phyloP scores from a whole-genome alignment of 306 rosid species.

The Lagenaria siceraria region DNA sequence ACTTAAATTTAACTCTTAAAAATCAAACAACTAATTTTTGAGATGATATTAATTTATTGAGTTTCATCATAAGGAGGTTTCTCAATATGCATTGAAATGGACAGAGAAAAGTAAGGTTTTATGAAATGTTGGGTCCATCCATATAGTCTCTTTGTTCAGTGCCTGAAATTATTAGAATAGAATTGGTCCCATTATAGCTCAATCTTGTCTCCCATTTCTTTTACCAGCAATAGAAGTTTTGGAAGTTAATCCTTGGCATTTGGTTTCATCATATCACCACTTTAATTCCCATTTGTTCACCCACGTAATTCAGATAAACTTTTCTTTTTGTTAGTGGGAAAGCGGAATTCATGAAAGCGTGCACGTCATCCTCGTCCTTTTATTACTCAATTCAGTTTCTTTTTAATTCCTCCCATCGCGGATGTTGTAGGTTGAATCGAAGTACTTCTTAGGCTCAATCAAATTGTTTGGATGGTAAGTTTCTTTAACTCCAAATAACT shows the following conservation, averaged over 20 bases:
- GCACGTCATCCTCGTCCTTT: neutral
- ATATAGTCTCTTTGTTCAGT: no score
- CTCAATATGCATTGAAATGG: neutral
- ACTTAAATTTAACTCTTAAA: no score
- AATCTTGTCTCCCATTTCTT: neutral
- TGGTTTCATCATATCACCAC: neutral
- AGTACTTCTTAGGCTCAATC: no score
- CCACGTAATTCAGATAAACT: neutral
- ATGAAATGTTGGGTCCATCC: neutral
- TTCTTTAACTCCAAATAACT: no score
- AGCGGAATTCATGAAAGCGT: neutral
- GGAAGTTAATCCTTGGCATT: neutral
- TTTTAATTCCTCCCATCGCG: no score
- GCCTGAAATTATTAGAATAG: neutral
- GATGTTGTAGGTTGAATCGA: no score
- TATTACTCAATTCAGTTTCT: neutral
- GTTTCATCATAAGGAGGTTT: neutral
- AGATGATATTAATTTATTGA: no score
- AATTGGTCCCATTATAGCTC: neutral
- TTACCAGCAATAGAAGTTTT: neutral
- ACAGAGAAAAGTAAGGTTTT: neutral
- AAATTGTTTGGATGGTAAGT: no score
- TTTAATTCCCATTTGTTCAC: neutral
- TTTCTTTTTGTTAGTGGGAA: neutral
- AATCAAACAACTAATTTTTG: no score